Percentiles rank a stretch among this genome's conserved stretches.
Conservation (phyloP, 768 basidiomycete species). For the Leccinum disarticulatum region DNA sequence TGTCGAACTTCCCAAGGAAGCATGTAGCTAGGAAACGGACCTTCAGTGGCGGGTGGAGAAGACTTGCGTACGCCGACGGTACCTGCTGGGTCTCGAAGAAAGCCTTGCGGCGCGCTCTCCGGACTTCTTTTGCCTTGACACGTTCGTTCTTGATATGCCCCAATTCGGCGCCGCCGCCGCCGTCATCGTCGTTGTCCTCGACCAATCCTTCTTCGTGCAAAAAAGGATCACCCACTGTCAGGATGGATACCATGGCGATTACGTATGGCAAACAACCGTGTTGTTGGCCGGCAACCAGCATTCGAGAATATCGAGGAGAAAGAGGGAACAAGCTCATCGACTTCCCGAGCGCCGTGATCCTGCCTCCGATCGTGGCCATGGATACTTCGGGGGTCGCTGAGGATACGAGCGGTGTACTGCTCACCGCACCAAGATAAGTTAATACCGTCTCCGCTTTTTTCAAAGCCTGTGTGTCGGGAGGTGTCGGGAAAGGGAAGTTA, state of each 20-base stretch:
- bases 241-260: constrained; percentile 83
- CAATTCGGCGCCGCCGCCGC: constrained; percentile 40
- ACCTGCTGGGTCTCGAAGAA: constrained; percentile 87
- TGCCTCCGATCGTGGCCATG: constrained; percentile 43
- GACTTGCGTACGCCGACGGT: constrained; percentile 17
- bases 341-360: constrained; percentile 87
- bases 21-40: constrained; percentile 55
- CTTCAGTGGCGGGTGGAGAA: constrained; percentile 1
- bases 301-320: constrained; percentile 91
- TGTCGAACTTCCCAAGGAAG: constrained; percentile 70
- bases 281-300: constrained; percentile 84
- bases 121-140: constrained; percentile 53
- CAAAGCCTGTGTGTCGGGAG: constrained; percentile 77
- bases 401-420: constrained; percentile 30
- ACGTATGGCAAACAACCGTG: constrained; percentile 92
- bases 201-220: constrained; percentile 73
- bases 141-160: constrained; percentile 48
- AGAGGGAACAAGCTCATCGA: constrained; percentile 94
- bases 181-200: constrained; percentile 36
- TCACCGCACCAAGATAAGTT: constrained; percentile 80
- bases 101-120: constrained; percentile 62
- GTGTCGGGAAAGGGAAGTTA: constrained; percentile 98
- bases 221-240: constrained; percentile 96
- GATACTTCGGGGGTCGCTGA: constrained; percentile 13
- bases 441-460: constrained; percentile 81